A percentile compares a stretch with the other conserved stretches of the same genome.
Conservation (phyloP, 1,284 basidiomycete genomes). For the Ganoderma meredithae region DNA sequence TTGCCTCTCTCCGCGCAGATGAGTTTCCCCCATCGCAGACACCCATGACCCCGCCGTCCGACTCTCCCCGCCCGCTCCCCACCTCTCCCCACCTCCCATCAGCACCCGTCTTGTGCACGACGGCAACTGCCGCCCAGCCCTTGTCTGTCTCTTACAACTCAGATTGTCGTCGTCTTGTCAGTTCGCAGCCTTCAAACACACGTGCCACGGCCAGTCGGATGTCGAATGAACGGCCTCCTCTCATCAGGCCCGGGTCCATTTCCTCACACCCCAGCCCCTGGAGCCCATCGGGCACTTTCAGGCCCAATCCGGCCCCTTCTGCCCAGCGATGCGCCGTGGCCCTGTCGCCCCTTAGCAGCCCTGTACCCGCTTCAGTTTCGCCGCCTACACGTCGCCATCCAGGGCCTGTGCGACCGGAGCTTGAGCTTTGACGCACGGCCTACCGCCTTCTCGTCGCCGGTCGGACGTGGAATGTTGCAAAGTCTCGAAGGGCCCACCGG, state of each 20-base stretch:
- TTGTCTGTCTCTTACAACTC: not conserved
- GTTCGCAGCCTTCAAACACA: conserved; percentile 1
- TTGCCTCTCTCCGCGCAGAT: conserved; percentile 13
- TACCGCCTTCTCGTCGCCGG: not conserved
- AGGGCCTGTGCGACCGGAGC: not conserved
- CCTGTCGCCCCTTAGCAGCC: conserved; percentile 2
- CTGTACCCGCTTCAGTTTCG: not conserved
- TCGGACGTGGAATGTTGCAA: not conserved
- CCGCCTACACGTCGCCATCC: not conserved
- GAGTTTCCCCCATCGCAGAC: not conserved
- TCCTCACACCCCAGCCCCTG: conserved; percentile 4
- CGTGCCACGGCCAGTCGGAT: conserved; percentile 4
- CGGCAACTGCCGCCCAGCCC: not conserved
- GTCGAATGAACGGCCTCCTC: not conserved
- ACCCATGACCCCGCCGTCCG: conserved; percentile 13
- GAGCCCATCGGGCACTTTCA: conserved; percentile 5
- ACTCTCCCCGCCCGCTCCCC: not conserved
- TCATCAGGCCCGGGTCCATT: not conserved
- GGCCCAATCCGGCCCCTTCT: not conserved
- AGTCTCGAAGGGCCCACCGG: not conserved
- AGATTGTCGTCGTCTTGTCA: conserved; percentile 13
- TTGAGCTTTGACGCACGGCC: not conserved
- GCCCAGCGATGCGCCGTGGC: conserved; percentile 3
- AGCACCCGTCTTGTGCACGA: not conserved
- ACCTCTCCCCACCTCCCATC: not conserved